Base-by-base conservation (phyloP, 2,329 filamentous ascomycete genomes). In the Drechslerella coelobrocha region DNA sequence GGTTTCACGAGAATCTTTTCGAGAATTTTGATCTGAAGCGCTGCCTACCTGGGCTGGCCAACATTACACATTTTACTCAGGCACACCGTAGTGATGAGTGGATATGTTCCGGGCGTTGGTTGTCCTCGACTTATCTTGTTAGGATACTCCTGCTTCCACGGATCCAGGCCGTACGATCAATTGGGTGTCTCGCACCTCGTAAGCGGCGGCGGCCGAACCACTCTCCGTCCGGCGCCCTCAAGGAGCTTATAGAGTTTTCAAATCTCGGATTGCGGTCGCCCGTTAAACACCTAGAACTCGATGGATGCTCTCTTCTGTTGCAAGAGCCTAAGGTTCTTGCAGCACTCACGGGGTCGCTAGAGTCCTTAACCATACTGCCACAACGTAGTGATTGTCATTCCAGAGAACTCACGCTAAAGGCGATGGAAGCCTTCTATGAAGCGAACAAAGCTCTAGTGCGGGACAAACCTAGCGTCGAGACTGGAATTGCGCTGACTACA, bases 201-300 rank as follows among this genome's bases (percentile, higher is more conserved):
- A 17, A 48, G 9, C 12, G 48, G 8, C 54, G 27, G 9, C 43
- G 23, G 17, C 23, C 17, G 17, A 23, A 4, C 17, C 43, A n/a
- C n/a, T n/a, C 43, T 14, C 23, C 19, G 5, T 23, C 10, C 24
- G 43, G 50, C 29, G 2, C 8, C 17, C 9, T n/a, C 3, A 26
- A 48, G n/a, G 17, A 21, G 4, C 43, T 21, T 12, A 7, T 43
- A 43, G 21, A 21, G 27, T 2, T 7, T 29, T 12, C 7, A 45
- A 29, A 4, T 55, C 23, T 24, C 21, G n/a, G 21, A 10, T 8
- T 19, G 27, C 54, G 29, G 17, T 55, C 60, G 41, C 27, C 50
- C 19, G 27, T 62, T 10, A 62, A 55, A 37, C 60, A 41, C 39
- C 41, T 62, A 1, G 51, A 50, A 14, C 60, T 62, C 21, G 19